A percentile compares a stretch with the other conserved stretches of the same genome.
Conservation (phyloP, 306 rosid species). For the Coriaria nepalensis region DNA sequence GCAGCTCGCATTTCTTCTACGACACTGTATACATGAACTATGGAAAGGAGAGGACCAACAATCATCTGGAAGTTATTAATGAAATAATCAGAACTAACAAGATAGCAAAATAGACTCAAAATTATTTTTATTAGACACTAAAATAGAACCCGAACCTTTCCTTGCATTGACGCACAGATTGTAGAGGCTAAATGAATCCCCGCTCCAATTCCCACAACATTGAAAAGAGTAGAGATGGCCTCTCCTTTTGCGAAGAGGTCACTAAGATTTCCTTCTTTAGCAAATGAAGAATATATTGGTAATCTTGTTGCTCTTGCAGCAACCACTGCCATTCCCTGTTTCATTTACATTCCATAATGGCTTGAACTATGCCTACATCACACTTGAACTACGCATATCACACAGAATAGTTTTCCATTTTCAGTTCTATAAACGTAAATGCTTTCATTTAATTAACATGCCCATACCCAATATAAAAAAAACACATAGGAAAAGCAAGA, state of each 20-base stretch:
- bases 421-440: too few species aligned
- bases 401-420: too few species aligned
- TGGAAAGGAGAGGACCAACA: conserved; percentile 58
- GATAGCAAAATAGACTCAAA: neutral
- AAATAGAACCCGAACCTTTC: conserved; percentile 54
- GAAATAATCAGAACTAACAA: conserved; percentile 20
- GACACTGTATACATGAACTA: conserved; percentile 60
- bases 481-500: neutral
- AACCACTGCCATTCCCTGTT: conserved; percentile 97
- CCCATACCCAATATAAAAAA: too few species aligned
- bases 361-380: too few species aligned
- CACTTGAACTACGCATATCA: too few species aligned
- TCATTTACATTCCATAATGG: too few species aligned
- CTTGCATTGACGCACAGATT: conserved; percentile 75
- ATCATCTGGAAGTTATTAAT: conserved; percentile 40
- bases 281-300: conserved; percentile 97
- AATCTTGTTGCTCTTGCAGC: conserved; percentile 98
- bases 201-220: conserved; percentile 78
- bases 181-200: conserved; percentile 94
- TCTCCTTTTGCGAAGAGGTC: conserved; percentile 98
- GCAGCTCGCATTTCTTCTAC: conserved; percentile 85
- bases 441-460: too few species aligned
- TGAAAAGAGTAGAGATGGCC: conserved; percentile 92
- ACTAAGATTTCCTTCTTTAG: conserved; percentile 97
- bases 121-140: neutral